Conservation (phyloP, 2,329 filamentous ascomycete species). For the Clonostachys rosea region DNA sequence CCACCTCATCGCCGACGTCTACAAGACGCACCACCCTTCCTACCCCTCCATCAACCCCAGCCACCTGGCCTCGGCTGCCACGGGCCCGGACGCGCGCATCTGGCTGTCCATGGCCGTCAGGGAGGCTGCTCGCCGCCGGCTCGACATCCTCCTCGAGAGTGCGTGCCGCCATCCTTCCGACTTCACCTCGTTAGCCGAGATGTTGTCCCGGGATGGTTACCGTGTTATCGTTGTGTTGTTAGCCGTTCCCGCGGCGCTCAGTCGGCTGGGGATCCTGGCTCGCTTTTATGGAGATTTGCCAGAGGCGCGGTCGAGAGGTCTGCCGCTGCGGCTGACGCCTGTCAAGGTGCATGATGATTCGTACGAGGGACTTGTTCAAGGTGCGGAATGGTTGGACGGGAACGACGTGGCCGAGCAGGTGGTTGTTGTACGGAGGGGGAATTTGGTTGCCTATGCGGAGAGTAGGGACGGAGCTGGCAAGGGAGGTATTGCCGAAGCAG, state of each 20-base stretch:
- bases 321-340: conserved; percentile 36
- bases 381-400: conserved; percentile 29
- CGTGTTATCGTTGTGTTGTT: conserved; percentile 31
- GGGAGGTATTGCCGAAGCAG: too few species aligned
- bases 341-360: conserved; percentile 38
- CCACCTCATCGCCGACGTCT: conserved; percentile 43
- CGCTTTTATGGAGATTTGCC: conserved; percentile 28
- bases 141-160: conserved; percentile 36
- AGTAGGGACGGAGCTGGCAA: too few species aligned
- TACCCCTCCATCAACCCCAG: conserved; percentile 24
- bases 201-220: conserved; percentile 27
- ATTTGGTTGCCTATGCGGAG: conserved; percentile 20
- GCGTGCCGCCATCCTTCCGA: conserved; percentile 37
- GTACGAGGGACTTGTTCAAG: conserved; percentile 28
- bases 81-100: conserved; percentile 31
- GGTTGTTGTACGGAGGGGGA: conserved; percentile 30
- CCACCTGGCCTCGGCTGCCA: conserved; percentile 28
- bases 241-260: conserved; percentile 34
- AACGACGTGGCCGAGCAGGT: conserved; percentile 22
- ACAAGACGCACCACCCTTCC: conserved; percentile 41
- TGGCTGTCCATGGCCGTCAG: conserved; percentile 36
- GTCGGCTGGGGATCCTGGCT: conserved; percentile 33
- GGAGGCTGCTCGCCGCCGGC: conserved; percentile 18
- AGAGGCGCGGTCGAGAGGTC: conserved; percentile 22
- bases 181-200: conserved; percentile 25